A percentile compares a stretch with the other conserved stretches of the same genome.
Evolutionary conservation across 148 eudicot species (phyloP).

Genomic region (Rhododendron williamsianum): DNA sequence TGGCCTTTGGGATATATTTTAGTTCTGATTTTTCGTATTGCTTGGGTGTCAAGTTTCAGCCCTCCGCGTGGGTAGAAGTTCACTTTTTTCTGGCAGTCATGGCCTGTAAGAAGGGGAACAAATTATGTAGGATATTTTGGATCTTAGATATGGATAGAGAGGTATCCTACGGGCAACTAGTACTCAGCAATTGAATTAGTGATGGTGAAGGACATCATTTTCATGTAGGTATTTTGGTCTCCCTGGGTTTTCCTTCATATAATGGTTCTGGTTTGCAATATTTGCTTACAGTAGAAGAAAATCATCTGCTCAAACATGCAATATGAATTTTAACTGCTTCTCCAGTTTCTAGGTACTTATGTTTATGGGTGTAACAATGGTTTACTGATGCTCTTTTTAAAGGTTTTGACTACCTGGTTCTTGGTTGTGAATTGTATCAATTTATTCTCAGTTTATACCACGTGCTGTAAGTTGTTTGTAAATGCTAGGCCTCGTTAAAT

Average conservation of each 20-base stretch:
- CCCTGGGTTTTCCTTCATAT: not conserved
- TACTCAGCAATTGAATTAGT: not conserved
- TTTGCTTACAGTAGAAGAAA: not conserved
- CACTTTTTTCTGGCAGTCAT: slow-evolving; percentile 20
- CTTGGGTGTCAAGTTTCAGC: slow-evolving; percentile 6
- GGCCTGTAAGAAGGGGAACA: slow-evolving; percentile 2
- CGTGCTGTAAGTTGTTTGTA: slow-evolving; percentile 9
- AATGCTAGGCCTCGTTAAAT: slow-evolving; percentile 2
- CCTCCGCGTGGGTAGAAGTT: slow-evolving; percentile 24
- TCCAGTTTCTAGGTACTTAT: not conserved
- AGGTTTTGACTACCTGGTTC: not conserved
- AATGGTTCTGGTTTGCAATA: not conserved
- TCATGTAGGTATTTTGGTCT: not conserved
- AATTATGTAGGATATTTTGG: not conserved
- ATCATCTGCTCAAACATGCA: not conserved
- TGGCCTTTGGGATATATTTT: not conserved
- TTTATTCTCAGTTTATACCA: slow-evolving; percentile 7
- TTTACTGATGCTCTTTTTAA: not conserved
- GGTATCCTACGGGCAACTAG: not conserved
- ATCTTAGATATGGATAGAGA: slow-evolving; percentile 1
- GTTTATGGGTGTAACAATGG: not conserved
- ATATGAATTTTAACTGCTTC: not conserved
- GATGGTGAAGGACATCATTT: not conserved
- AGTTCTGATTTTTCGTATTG: not conserved
- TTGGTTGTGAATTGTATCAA: slow-evolving; percentile 2